A percentile compares a stretch with the other conserved stretches of the same genome.
phyloP scores from a whole-genome alignment of 306 rosid genomes.

The Alnus glutinosa region DNA sequence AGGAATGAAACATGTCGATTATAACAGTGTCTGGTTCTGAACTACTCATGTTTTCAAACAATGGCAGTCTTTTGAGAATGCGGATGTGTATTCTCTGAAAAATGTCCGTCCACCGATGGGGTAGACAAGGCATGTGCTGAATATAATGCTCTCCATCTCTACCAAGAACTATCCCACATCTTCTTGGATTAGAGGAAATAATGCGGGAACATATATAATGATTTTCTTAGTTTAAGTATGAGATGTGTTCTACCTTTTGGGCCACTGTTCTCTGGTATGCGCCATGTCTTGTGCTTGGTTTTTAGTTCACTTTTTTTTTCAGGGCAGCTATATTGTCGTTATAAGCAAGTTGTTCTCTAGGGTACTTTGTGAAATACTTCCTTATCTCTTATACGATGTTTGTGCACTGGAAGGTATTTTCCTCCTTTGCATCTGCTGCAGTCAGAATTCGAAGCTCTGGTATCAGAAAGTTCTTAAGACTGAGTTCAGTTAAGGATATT shows the following conservation, averaged over 20 bases:
- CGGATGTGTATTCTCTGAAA: not conserved
- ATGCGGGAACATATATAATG: too few relatives aligned
- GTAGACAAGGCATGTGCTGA: not conserved
- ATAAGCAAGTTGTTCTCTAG: slow-evolving; percentile 13
- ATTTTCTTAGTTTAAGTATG: not conserved
- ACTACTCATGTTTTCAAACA: not conserved
- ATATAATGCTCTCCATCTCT: not conserved
- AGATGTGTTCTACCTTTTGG: not conserved
- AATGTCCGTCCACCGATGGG: not conserved
- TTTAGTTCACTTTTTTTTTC: not conserved
- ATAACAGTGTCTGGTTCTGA: not conserved
- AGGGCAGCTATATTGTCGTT: not conserved
- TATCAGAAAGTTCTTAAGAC: slow-evolving; percentile 44
- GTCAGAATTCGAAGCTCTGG: slow-evolving; percentile 67
- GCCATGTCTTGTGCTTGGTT: not conserved
- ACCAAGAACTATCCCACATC: not conserved
- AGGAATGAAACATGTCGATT: not conserved
- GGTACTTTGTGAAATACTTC: slow-evolving; percentile 24
- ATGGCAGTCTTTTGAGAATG: not conserved
- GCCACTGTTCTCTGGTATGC: not conserved
- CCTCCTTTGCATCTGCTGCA: slow-evolving; percentile 74
- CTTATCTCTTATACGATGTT: slow-evolving; percentile 29
- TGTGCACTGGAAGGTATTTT: slow-evolving; percentile 63
- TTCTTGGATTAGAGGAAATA: not conserved
- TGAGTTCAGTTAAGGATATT: slow-evolving; percentile 38